Base-by-base conservation (phyloP, 306 rosid genomes). In the Casuarina glauca region DNA sequence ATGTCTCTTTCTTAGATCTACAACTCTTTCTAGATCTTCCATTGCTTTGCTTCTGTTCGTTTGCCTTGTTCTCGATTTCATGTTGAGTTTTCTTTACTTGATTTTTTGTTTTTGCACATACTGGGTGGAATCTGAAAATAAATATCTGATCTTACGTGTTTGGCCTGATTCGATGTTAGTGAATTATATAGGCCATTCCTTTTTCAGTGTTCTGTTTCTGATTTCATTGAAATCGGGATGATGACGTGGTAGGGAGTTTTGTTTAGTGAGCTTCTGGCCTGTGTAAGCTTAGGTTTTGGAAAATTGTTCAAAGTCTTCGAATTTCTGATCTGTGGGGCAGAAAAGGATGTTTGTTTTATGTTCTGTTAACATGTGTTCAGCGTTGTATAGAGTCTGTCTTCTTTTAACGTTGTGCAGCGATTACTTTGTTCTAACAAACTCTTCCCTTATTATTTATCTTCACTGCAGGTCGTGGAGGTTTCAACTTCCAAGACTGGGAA, bases 401-500 rank as follows among this genome's bases (percentile, higher is more conserved):
- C 9, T 48, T 48, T 48, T 9, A 2, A 48, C 15, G 51, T 48
- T 48, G 11, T 48, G 9, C 51, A 48, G 11, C 11, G 35, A 9
- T 57, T 20, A 32, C 10, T 57, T 57, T 57, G 11, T 57, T 57
- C 5, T 26, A 57, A 57, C 9, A 57, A 57, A 58, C 26, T 58
- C 1, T 26, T 8, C 26, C 6, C 32, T 55, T 1, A 52, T 13
- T 7, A 5, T 57, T 48, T 9, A 4, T n/a, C 12, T 54, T 82
- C 32, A 6, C 61, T 43, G 75, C 87, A 94, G 98, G 98, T 94
- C 73, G 98, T 94, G 68, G 97, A 94, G 84, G 98, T 94, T 83
- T 94, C 97, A 4, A 94, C 98, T 60, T 94, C 97, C 58, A 94
- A 94, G 77, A 94, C 98, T 17, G 98, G 98, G 44, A 94, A 94